These are phyloP conservation scores for Artemisia annua DNA, from an alignment of 129 eudicot genomes.

Conservation along the genomic window DNA sequence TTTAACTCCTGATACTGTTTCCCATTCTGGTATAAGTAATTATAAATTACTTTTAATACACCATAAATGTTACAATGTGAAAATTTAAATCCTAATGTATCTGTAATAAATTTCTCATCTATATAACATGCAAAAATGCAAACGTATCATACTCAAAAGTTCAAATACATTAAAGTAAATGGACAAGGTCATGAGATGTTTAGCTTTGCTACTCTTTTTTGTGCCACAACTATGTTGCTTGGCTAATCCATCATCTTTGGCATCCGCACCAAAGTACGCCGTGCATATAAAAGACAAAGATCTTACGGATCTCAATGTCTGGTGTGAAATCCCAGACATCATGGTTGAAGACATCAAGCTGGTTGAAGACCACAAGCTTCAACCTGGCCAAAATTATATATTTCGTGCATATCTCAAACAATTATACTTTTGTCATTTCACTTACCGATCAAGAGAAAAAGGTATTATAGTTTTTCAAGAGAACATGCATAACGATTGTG, in stretches of 20 bases:
- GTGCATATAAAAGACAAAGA: constrained; percentile 13
- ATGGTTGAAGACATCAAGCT: neutral
- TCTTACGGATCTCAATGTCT: neutral
- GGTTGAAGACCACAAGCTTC: constrained; percentile 1
- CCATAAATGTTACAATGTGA: too few species aligned
- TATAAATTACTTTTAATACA: too few species aligned
- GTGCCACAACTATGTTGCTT: constrained; percentile 4
- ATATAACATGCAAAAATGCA: neutral
- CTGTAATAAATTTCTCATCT: neutral
- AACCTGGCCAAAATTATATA: constrained; percentile 15
- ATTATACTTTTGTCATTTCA: constrained; percentile 2
- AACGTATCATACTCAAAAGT: neutral
- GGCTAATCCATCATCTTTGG: neutral
- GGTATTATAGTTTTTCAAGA: neutral
- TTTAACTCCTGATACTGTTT: too few species aligned
- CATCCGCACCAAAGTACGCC: neutral
- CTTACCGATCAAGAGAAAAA: constrained; percentile 5
- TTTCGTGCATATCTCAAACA: neutral
- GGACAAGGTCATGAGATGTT: constrained; percentile 14
- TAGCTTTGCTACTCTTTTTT: constrained; percentile 11
- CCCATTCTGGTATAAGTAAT: too few species aligned
- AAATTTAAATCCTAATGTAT: too few species aligned
- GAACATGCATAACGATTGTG: neutral
- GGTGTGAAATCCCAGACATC: neutral
- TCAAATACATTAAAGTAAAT: neutral